phyloP scores from a whole-genome alignment of 1,284 basidiomycete genomes.

The Puccinia coronata region DNA sequence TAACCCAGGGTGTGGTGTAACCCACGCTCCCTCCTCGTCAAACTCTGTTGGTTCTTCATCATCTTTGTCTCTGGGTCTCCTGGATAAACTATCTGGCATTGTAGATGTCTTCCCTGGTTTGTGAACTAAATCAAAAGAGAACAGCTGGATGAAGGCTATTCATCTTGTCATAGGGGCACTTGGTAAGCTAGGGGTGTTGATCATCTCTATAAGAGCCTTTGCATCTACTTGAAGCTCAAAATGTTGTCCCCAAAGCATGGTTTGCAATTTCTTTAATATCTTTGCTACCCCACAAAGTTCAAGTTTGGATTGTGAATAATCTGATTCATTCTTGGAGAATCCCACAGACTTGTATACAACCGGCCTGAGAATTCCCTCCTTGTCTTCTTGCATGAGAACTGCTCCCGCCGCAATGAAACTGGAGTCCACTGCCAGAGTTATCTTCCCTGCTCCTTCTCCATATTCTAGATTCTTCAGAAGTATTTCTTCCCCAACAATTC shows the following conservation, averaged over 20 bases:
- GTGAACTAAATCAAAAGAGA: constrained; percentile 29
- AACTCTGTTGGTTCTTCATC: constrained; percentile 2
- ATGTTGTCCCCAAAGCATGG: constrained; percentile 15
- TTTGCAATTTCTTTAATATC: not conserved
- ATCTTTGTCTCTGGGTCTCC: constrained; percentile 18
- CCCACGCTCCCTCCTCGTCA: not conserved
- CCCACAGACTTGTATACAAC: too few relatives aligned
- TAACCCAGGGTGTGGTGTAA: not conserved
- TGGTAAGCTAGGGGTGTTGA: constrained; percentile 1
- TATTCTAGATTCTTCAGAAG: not conserved
- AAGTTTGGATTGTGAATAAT: too few relatives aligned
- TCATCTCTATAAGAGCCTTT: constrained; percentile 28
- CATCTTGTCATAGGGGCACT: constrained; percentile 19
- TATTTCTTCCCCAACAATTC: constrained; percentile 7
- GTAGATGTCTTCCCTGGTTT: constrained; percentile 9
- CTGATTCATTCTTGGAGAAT: too few relatives aligned
- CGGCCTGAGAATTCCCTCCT: too few relatives aligned
- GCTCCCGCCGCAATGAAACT: constrained; percentile 1
- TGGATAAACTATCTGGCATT: constrained; percentile 27
- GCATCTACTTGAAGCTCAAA: constrained; percentile 35
- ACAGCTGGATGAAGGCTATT: constrained; percentile 36
- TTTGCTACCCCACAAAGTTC: constrained; percentile 26
- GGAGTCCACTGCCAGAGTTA: constrained; percentile 1
- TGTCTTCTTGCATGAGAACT: not conserved
- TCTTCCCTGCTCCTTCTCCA: not conserved